Evolutionary conservation across 2,329 filamentous ascomycete genomes (phyloP), one percentile per base, ranked within the genome.

Genomic region (Exserohilum rostratum): DNA sequence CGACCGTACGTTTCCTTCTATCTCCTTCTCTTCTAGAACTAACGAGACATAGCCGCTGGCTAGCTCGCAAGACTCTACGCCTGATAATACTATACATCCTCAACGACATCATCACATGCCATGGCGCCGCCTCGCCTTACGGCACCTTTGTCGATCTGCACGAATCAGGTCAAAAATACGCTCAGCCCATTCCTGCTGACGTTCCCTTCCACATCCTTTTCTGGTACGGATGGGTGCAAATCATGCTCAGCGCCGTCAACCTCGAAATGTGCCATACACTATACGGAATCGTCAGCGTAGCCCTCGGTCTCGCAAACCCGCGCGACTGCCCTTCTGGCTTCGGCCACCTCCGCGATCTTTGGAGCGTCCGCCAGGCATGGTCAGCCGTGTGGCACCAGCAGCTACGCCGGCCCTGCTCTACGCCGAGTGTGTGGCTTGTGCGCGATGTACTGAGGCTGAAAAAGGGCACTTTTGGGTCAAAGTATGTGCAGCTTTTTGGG

Each of bases 401-500:
- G 20, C 50, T 57, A 7, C 61, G 69, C 3, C 59, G 61, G 1
- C 50, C 66, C 6, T 68, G 65, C 48, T 62, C 61, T 1, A 50
- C 56, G 1, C 60, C 60, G 0, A 56, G 61, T 2, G 57, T 61
- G 0, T 65, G 50, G 18, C 15, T 71, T 9, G 61, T 62, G 0
- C 56, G 62, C 1, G 57, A 73, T 40, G 37, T 65, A 0, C 39
- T 73, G 2, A 39, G 46, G 6, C 53, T 72, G 4, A 51, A 33
- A 0, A 69, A 65, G 31, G 69, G 70, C 0, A 61, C 63, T 0
- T 71, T 70, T n/a, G 57, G 50, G 1, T 72, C 68, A 1, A 70
- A 65, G 31, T 72, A 72, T 35, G 17, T 69, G 1, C 69, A 72
- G 54, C 63, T 72, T 4, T 70, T 70, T 34, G 34, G 57, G 0